phyloP scores from a whole-genome alignment of 1,139 yeast species.

The Geotrichum histeridarum region DNA sequence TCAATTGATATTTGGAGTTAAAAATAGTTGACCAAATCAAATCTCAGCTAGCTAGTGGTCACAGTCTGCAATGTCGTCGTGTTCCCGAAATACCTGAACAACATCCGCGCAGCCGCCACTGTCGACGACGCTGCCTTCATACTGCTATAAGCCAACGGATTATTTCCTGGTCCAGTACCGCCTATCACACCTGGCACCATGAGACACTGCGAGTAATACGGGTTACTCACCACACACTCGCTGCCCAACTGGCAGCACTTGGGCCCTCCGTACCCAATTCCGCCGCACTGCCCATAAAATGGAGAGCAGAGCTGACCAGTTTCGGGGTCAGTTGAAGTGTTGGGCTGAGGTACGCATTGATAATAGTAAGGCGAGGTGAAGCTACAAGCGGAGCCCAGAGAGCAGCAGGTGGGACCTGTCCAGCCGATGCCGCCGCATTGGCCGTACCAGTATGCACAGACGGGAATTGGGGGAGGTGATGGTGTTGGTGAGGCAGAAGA shows the following conservation, averaged over 20 bases:
- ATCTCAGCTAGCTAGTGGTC: no score
- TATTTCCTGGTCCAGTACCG: conserved; percentile 10
- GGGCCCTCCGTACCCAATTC: conserved; percentile 10
- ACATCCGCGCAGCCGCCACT: no score
- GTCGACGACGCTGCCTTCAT: background rate
- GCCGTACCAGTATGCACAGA: conserved; percentile 18
- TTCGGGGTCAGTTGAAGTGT: background rate
- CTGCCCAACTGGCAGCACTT: conserved; percentile 19
- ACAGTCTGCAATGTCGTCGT: no score
- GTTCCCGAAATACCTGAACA: no score
- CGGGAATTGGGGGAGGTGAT: background rate
- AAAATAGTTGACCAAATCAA: no score
- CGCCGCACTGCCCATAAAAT: conserved; percentile 20
- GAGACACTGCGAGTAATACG: conserved; percentile 14
- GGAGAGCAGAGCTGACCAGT: background rate
- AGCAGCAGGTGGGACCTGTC: conserved; percentile 18
- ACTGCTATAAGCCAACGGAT: background rate
- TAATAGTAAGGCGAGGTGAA: conserved; percentile 6
- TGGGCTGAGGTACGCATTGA: conserved; percentile 15
- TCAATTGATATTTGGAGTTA: no score
- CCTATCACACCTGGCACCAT: background rate
- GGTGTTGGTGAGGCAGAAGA: background rate
- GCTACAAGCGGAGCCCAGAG: conserved; percentile 14
- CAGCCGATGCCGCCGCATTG: conserved; percentile 20
- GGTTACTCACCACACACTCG: conserved; percentile 5